Evolutionary conservation across 23 red algal genomes (phyloP).

Genomic region (Agarophyton chilense): DNA sequence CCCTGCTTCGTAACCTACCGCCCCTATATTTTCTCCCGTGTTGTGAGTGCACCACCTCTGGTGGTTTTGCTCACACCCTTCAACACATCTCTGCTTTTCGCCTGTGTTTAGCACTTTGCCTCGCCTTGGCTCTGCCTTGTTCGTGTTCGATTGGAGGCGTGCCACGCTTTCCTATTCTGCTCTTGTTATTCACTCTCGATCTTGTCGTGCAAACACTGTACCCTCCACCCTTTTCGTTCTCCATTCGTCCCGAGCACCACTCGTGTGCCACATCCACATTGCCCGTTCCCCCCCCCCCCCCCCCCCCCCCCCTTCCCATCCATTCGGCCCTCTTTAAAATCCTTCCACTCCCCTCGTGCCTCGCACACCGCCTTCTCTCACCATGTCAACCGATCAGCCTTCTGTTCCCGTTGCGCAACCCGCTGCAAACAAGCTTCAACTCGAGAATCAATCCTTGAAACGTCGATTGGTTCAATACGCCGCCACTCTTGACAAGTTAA

Average conservation of each 20-base stretch:
- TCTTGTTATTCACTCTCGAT: too few species aligned
- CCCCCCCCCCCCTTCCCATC: not conserved
- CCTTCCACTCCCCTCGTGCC: not conserved
- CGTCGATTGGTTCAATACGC: slow-evolving; percentile 71
- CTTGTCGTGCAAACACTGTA: not conserved
- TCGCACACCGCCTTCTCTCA: not conserved
- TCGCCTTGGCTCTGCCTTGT: too few species aligned
- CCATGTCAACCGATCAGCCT: slow-evolving; percentile 26
- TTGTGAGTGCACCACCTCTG: too few species aligned
- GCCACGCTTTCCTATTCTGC: too few species aligned
- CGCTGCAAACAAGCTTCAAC: slow-evolving; percentile 21
- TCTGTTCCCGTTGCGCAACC: not conserved
- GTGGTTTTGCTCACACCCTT: too few species aligned
- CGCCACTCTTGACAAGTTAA: slow-evolving; percentile 58
- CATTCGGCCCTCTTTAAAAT: not conserved
- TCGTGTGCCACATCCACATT: not conserved
- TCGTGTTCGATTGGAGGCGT: too few species aligned
- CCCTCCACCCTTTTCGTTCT: not conserved
- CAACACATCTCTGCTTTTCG: too few species aligned
- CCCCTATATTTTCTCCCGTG: too few species aligned
- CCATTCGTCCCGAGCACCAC: not conserved
- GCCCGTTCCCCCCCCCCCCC: not conserved
- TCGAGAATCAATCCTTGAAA: slow-evolving; percentile 64
- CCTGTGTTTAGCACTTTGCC: too few species aligned
- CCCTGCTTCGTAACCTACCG: too few species aligned